Base-by-base conservation (phyloP, 805 yeast species). In the Candida gorgasii region DNA sequence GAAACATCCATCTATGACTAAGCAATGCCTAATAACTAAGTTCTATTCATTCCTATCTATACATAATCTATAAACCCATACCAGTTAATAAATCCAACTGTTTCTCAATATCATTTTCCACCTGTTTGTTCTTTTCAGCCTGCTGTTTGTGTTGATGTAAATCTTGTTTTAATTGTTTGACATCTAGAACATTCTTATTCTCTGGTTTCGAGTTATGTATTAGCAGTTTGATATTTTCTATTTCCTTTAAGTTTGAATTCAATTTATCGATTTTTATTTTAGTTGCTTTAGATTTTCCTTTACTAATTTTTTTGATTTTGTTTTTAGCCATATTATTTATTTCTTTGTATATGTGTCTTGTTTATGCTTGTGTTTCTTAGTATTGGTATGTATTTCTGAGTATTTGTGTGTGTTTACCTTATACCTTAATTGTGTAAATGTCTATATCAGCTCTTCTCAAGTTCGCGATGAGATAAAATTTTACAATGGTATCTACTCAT, bases 401-500 rank as follows among this genome's bases (percentile, higher is more conserved):
- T 22, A 9, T 7, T 22, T 6, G 24, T 22, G 24, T 22, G 6
- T 22, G 24, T 27, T 27, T 27, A 5, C 7, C n/a, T 27, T 27
- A 27, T 27, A 6, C 20, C 15, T 31, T 17, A 14, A 9, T 31
- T n/a, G n/a, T n/a, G n/a, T n/a, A n/a, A n/a, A n/a, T n/a, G 12
- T 31, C 19, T 16, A 14, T 16, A 31, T 15, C n/a, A n/a, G n/a
- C n/a, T n/a, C n/a, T n/a, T n/a, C n/a, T n/a, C n/a, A n/a, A n/a
- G n/a, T n/a, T n/a, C n/a, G 46, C 33, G 52, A 46, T 48, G 52
- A 42, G 52, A 33, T 41, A 36, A 33, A 32, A 44, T 28, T 39
- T 27, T 32, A 56, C 49, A 33, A 92, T 92, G 99, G 89, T 85
- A 17, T 88, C 97, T 1, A 88, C 95, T 36, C 90, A 92, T 64